These are phyloP conservation scores for Suillus subaureus DNA, from an alignment of 768 basidiomycete genomes.

Conservation along the genomic window DNA sequence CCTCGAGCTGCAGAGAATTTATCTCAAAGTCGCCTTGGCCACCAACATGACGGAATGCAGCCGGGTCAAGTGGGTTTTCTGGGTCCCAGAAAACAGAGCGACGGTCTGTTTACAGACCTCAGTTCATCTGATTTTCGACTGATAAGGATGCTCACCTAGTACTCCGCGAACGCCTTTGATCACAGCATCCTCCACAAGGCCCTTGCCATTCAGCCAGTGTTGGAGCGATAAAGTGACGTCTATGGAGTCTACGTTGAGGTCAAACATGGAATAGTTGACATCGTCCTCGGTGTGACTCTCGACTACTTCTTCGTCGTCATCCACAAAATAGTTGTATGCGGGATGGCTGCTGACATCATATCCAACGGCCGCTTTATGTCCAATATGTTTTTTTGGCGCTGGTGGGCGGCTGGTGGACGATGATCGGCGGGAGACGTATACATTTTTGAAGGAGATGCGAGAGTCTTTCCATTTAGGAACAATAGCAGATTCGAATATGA, in stretches of 20 bases:
- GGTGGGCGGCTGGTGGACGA: slow-evolving; percentile 19
- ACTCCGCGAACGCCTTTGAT: slow-evolving; percentile 94
- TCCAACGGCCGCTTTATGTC: slow-evolving; percentile 61
- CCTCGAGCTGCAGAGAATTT: slow-evolving; percentile 86
- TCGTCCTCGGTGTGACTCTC: slow-evolving; percentile 50
- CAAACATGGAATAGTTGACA: slow-evolving; percentile 85
- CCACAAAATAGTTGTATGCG: slow-evolving; percentile 60
- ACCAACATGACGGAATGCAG: slow-evolving; percentile 72
- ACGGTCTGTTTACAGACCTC: slow-evolving; percentile 58
- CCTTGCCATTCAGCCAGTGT: slow-evolving; percentile 95
- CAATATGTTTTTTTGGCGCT: slow-evolving; percentile 30
- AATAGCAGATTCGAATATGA: slow-evolving; percentile 97
- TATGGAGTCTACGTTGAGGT: slow-evolving; percentile 90
- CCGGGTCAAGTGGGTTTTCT: slow-evolving; percentile 78
- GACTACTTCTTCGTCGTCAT: slow-evolving; percentile 54
- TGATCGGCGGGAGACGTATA: slow-evolving; percentile 88
- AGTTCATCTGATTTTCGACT: not conserved
- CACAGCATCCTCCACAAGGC: slow-evolving; percentile 86
- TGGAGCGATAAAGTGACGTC: slow-evolving; percentile 92
- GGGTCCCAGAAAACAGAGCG: slow-evolving; percentile 86
- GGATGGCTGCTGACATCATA: slow-evolving; percentile 82
- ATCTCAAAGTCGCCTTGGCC: slow-evolving; percentile 90
- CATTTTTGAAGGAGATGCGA: slow-evolving; percentile 94
- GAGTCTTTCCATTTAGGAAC: slow-evolving; percentile 98
- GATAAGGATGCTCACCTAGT: slow-evolving; percentile 57